Conservation (phyloP, 108 stramenopile species). For the Skeletonema costatum region DNA sequence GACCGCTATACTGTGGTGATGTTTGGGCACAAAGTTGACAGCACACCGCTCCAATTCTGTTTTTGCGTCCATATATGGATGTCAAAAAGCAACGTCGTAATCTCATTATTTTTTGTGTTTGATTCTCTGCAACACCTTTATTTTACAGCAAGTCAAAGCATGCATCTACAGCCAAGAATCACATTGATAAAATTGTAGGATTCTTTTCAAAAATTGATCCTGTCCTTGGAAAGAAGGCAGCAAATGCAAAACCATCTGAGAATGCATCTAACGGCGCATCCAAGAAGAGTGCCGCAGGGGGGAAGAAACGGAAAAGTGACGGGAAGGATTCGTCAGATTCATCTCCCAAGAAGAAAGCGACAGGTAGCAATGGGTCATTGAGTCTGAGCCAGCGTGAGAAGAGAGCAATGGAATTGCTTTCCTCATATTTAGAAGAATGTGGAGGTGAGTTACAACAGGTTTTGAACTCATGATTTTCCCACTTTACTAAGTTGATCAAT, state of each 20-base stretch:
- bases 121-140: not conserved
- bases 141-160: slow-evolving; percentile 67
- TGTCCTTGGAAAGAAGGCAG: slow-evolving; percentile 58
- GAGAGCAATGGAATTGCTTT: slow-evolving; percentile 66
- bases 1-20: not conserved
- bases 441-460: slow-evolving; percentile 49
- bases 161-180: slow-evolving; percentile 56
- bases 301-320: slow-evolving; percentile 50
- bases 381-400: slow-evolving; percentile 71
- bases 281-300: slow-evolving; percentile 18
- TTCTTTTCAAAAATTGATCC: slow-evolving; percentile 74
- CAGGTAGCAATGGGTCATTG: slow-evolving; percentile 37
- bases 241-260: slow-evolving; percentile 45
- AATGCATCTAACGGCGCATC: slow-evolving; percentile 26
- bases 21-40: not conserved
- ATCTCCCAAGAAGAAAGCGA: slow-evolving; percentile 37
- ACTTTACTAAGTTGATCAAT: not conserved
- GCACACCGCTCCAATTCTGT: not conserved
- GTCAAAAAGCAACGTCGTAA: not conserved
- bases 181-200: slow-evolving; percentile 58
- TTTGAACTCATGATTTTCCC: not conserved
- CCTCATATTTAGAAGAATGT: slow-evolving; percentile 62
- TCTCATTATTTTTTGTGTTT: not conserved
- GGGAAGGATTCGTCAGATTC: slow-evolving; percentile 9
- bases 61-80: not conserved